Evolutionary conservation across 805 yeast genomes (phyloP).

Genomic region (Saturnispora saitoi): DNA sequence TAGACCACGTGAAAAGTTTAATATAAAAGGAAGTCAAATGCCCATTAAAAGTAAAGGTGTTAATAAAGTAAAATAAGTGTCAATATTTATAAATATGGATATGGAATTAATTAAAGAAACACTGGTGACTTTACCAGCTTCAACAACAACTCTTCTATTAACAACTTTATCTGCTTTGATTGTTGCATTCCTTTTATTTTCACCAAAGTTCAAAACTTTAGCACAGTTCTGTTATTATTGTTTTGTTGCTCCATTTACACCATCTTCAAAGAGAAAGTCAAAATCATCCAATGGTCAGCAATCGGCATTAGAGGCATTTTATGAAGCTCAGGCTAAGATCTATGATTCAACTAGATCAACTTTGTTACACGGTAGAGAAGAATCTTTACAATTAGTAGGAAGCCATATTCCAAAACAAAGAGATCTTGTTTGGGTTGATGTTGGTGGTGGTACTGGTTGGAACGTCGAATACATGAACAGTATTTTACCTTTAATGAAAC

Average conservation of each 20-base stretch:
- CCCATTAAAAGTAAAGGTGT: neutral
- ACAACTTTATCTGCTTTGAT: neutral
- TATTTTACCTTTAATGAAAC: slow-evolving; percentile 36
- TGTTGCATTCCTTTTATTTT: slow-evolving; percentile 9
- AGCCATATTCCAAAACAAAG: slow-evolving; percentile 40
- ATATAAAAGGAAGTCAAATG: neutral
- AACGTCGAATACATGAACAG: slow-evolving; percentile 70
- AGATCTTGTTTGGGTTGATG: slow-evolving; percentile 62
- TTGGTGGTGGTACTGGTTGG: slow-evolving; percentile 85
- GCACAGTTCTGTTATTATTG: slow-evolving; percentile 39
- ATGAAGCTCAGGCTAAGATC: slow-evolving; percentile 66
- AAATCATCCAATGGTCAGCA: slow-evolving; percentile 39
- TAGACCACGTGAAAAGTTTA: neutral
- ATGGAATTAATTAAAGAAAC: neutral
- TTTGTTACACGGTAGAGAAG: slow-evolving; percentile 63
- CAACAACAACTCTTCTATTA: neutral
- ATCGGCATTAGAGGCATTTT: slow-evolving; percentile 57
- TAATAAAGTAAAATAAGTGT: too few species aligned
- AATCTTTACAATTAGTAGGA: slow-evolving; percentile 50
- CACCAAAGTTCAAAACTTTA: slow-evolving; percentile 15
- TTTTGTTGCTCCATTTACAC: slow-evolving; percentile 49
- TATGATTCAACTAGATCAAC: slow-evolving; percentile 65
- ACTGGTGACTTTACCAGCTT: slow-evolving; percentile 6
- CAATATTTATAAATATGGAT: neutral
- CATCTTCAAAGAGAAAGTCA: slow-evolving; percentile 24